Evolutionary conservation across 805 yeast genomes (phyloP), one percentile per base, ranked within the genome.

Genomic region (Hanseniaspora taiwanica): DNA sequence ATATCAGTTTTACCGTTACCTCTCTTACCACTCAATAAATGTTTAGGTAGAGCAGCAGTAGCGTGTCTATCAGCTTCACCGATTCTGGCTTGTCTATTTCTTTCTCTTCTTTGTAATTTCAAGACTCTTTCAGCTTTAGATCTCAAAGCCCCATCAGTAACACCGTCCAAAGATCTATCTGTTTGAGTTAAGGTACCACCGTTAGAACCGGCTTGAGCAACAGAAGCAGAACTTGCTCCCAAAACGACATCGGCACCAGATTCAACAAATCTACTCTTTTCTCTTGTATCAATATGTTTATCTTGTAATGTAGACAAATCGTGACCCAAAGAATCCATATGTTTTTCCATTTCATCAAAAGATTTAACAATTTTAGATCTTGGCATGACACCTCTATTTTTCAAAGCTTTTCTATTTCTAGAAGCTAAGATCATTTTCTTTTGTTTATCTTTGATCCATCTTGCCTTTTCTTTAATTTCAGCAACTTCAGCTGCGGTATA

Each of bases 21-120:
- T 67, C 98, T 78, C 74, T 91, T 91, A 66, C 99, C 99, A 54
- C 85, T 67, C 69, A 81, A 82, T 72, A 91, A 71, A 66, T 91
- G 98, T 70, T 87, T 89, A 48, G 96, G 95, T 66, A 83, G 63
- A 46, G 83, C 68, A 39, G 82, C 91, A 40, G 86, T 74, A 43
- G 76, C 69, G 61, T 85, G 94, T 64, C 97, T 79, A 66, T 91
- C 99, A 56, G 83, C 81, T 68, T 91, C 99, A 68, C 97, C 96
- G 49, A 77, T 81, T 64, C 94, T 78, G 34, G 96, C 96, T 56
- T 70, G 63, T 69, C 87, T 79, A 66, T 87, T 84, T 68, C 97
- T 78, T 58, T 82, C 93, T 66, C 95, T 78, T 74, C 95, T 84
- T 62, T 83, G 87, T 53, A 83, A 62, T 69, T 86, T 87, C 57